Percentiles rank a stretch among this genome's conserved stretches.
Conservation (phyloP, 352 stramenopile species). For the Salisapilia sapeloensis region DNA sequence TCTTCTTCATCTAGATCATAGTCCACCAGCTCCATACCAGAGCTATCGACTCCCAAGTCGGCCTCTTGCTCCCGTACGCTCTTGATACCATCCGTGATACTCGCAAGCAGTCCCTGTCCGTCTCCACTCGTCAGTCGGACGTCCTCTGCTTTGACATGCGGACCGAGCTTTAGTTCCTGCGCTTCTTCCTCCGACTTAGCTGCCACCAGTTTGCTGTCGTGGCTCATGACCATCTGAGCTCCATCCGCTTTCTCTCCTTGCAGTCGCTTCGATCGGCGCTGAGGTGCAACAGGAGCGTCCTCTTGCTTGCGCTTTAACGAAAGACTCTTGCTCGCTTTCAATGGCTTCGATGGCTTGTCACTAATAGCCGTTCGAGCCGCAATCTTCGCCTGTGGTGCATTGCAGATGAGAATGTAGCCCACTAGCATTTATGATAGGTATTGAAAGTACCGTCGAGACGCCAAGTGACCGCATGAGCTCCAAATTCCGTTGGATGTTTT, state of each 20-base stretch:
- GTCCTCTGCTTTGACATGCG: conserved; percentile 9
- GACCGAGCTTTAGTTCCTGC: conserved; percentile 6
- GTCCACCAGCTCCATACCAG: conserved; percentile 15
- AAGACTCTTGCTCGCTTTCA: neutral
- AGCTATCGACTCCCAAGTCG: conserved; percentile 18
- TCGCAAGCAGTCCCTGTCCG: conserved; percentile 19
- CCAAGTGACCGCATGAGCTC: conserved; percentile 75
- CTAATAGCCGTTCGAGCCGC: conserved; percentile 25
- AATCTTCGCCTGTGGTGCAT: conserved; percentile 28
- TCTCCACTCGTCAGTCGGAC: conserved; percentile 14
- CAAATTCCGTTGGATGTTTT: conserved; percentile 75
- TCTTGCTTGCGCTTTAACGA: conserved; percentile 8
- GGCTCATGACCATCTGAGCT: conserved; percentile 6
- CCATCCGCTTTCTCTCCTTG: conserved; percentile 37
- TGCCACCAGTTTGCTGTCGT: no score
- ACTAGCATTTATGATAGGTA: neutral
- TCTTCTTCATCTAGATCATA: conserved; percentile 33
- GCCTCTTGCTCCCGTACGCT: conserved; percentile 16
- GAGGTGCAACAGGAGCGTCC: conserved; percentile 7
- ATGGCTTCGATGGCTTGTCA: neutral
- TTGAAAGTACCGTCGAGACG: conserved; percentile 31
- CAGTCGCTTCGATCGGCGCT: conserved; percentile 44
- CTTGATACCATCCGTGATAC: conserved; percentile 11
- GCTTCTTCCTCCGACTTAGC: conserved; percentile 6
- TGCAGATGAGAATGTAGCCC: neutral